Base-by-base conservation (phyloP, 1,139 yeast genomes). In the Spathaspora jeffriesii region DNA sequence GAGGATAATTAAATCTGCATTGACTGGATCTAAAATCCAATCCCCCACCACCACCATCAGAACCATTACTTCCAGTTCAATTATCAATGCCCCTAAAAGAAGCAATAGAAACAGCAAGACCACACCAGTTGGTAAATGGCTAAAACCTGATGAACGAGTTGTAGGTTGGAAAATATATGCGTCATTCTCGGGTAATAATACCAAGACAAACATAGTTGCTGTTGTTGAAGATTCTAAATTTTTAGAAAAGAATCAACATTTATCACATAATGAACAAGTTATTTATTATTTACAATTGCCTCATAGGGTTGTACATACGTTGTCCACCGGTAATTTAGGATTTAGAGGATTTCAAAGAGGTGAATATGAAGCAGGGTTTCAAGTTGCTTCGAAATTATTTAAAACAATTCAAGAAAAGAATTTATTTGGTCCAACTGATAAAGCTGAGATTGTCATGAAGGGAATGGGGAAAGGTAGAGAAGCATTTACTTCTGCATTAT, bases 291-390 rank as follows among this genome's bases (percentile, higher is more conserved):
- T 90, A 59, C 83, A 87, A 55, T 81, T 92, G 46, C 96, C 91
- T 27, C 95, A 91, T 64, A 87, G 82, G 54, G 84, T 86, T 41
- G 78, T 81, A 55, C 65, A 85, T 46, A 81, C 85, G 39, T 71
- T 88, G 45, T 77, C 86, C 22, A 85, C 92, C 0, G 95, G 95
- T 45, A 80, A 78, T 61, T 70, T 86, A 50, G 95, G 95, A 6
- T 87, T 86, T 67, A 79, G 88, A 60, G 85, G 86, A 61, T 81
- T 88, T 9, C 88, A 86, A 49, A 79, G 97, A 68, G 89, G 96
- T 46, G 96, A 91, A 65, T 89, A 89, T 62, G 99, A 92, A 68
- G 97, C 97, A 1, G 88, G 87, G 14, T 91, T 87, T 73, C 97
- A 91, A 63, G 88, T 93, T 11, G 75, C 91, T 20, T 73, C 91